Evolutionary conservation across 116 monocot species (phyloP), one percentile per base, ranked within the genome.

Genomic region (Iris pallida): DNA sequence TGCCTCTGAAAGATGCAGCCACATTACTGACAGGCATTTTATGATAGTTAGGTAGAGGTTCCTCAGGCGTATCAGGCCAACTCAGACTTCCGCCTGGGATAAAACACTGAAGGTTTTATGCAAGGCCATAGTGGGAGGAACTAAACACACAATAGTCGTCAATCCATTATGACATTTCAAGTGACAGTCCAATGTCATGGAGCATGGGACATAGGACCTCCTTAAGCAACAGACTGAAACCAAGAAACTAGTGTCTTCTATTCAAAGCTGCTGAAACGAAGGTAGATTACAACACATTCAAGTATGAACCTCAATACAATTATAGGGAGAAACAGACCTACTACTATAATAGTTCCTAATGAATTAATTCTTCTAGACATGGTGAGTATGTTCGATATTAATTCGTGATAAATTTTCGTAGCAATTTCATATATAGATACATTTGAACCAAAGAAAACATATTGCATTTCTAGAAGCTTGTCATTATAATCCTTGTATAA

Each of bases 131-230:
- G 53, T n/a, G n/a, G n/a, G n/a, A 68, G 17, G 53, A 67, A 57
- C 65, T 68, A 43, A 93, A 98, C 1, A 70, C 30, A 76, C 80
- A 69, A 17, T 76, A 90, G 71, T 98, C 98, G 45, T 81, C 77
- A 66, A 84, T 72, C 98, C 93, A 98, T 71, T 98, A 85, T 44
- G 70, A 43, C 52, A 93, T 66, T 41, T 90, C 98, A 80, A 93
- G 90, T 49, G 88, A 88, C 12, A 98, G 78, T 45, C 98, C 98
- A 78, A 98, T 88, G 56, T 88, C 83, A 86, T 98, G 98, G 78
- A 98, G 98, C 88, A 98, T 98, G 59, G 78, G 61, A 11, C 88
- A 64, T 55, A 76, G 75, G 68, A 41, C 82, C 88, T 73, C 77
- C 76, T 61, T 84, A 93, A 6, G 64, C 75, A 68, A 78, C 60